Evolutionary conservation across 2,329 filamentous ascomycete species (phyloP).

Genomic region (Penicillium sp.): DNA sequence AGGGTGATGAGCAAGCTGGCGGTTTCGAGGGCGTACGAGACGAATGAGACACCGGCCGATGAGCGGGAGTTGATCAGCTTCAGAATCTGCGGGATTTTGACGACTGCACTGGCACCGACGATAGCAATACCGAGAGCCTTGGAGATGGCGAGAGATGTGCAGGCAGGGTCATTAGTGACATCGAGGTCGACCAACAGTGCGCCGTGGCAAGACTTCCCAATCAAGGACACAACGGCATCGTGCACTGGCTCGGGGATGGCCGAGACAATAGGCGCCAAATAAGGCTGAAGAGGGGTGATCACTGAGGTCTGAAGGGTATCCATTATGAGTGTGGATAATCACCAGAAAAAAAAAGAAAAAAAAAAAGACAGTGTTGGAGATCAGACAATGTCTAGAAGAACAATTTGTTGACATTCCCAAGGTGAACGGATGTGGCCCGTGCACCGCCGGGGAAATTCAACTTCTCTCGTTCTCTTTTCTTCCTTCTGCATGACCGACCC

Average conservation of each 20-base stretch:
- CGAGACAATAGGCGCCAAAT: slow-evolving; percentile 59
- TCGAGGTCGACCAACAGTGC: slow-evolving; percentile 78
- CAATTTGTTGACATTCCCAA: slow-evolving; percentile 17
- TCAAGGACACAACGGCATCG: slow-evolving; percentile 66
- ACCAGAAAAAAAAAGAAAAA: neutral
- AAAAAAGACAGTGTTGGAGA: neutral
- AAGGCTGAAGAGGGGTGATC: slow-evolving; percentile 38
- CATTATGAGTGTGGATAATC: slow-evolving; percentile 24
- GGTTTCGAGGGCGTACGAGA: slow-evolving; percentile 88
- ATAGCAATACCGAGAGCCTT: slow-evolving; percentile 92
- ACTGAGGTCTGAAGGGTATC: slow-evolving; percentile 36
- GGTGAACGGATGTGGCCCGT: slow-evolving; percentile 26
- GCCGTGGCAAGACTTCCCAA: slow-evolving; percentile 77
- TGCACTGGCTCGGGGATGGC: slow-evolving; percentile 65
- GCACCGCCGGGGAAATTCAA: slow-evolving; percentile 23
- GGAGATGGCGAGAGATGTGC: slow-evolving; percentile 80
- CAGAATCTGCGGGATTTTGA: slow-evolving; percentile 94
- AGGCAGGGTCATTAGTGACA: slow-evolving; percentile 60
- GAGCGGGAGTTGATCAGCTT: slow-evolving; percentile 78
- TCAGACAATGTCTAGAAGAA: neutral
- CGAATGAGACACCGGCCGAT: slow-evolving; percentile 73
- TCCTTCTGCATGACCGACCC: slow-evolving; percentile 12
- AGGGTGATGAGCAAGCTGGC: slow-evolving; percentile 77
- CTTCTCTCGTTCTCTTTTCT: slow-evolving; percentile 17
- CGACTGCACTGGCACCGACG: slow-evolving; percentile 76